Percentiles rank a stretch among this genome's conserved stretches.
Evolutionary conservation across 345 rosid species (phyloP).

Genomic region (Pugionium cornutum): DNA sequence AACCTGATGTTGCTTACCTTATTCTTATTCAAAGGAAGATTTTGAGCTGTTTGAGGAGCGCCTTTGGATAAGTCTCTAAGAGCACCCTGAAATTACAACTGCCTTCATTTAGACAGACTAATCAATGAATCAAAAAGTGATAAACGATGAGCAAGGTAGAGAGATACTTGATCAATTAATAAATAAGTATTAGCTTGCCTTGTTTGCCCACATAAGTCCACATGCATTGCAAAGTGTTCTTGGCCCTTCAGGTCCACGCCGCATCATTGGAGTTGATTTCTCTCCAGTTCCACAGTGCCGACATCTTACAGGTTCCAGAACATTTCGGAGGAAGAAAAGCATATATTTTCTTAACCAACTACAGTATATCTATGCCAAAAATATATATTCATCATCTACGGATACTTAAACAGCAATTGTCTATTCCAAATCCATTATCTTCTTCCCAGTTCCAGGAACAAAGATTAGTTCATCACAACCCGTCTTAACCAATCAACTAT

Average conservation of each 20-base stretch:
- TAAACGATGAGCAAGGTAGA: neutral
- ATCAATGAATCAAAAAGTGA: neutral
- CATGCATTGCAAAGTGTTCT: no score
- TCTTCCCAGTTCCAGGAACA: neutral
- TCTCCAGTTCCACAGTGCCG: conserved; percentile 61
- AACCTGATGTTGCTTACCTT: conserved; percentile 38
- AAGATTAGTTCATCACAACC: no score
- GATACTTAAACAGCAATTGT: neutral
- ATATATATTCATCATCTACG: conserved; percentile 5
- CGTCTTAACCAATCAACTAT: no score
- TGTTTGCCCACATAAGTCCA: conserved; percentile 68
- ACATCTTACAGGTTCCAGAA: conserved; percentile 46
- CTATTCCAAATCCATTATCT: no score
- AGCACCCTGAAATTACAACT: conserved; percentile 52
- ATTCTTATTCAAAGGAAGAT: conserved; percentile 42
- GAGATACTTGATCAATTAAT: conserved; percentile 2
- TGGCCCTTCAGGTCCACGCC: conserved; percentile 51
- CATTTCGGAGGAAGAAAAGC: conserved; percentile 11
- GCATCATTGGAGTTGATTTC: conserved; percentile 69
- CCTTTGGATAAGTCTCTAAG: conserved; percentile 60
- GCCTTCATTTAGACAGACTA: conserved; percentile 6
- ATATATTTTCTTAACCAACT: conserved; percentile 8
- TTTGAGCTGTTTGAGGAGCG: conserved; percentile 46
- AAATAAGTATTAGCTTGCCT: conserved; percentile 43
- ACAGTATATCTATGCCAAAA: conserved; percentile 13